phyloP scores from a whole-genome alignment of 1,284 basidiomycete species.

The Cryptococcus sp. region DNA sequence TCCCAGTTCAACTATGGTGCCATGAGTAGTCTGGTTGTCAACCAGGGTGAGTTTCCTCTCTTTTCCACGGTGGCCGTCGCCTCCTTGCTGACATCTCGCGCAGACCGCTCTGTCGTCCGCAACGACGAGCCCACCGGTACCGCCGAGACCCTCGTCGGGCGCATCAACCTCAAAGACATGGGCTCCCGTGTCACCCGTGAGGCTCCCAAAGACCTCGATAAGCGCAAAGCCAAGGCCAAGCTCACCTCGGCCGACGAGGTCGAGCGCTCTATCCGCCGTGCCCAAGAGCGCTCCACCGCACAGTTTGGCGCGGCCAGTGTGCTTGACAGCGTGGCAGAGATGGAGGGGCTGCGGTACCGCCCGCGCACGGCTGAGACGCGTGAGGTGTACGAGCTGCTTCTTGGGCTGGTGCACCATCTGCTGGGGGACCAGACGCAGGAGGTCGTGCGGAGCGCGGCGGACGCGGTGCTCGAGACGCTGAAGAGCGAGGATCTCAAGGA shows the following conservation, averaged over 20 bases:
- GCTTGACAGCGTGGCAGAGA: slow-evolving; percentile 85
- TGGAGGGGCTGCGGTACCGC: slow-evolving; percentile 88
- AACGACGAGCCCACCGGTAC: slow-evolving; percentile 96
- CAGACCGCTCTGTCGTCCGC: slow-evolving; percentile 56
- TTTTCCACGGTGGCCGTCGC: slow-evolving; percentile 1
- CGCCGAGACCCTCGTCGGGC: slow-evolving; percentile 85
- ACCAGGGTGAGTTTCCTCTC: slow-evolving; percentile 55
- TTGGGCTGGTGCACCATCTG: slow-evolving; percentile 73
- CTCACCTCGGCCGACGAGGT: slow-evolving; percentile 54
- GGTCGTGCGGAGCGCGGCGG: slow-evolving; percentile 89
- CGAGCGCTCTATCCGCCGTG: slow-evolving; percentile 47
- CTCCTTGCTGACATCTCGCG: neutral
- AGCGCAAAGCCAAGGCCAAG: slow-evolving; percentile 79
- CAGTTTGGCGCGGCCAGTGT: slow-evolving; percentile 65
- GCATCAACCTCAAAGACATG: slow-evolving; percentile 90
- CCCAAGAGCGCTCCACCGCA: slow-evolving; percentile 40
- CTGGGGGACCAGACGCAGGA: slow-evolving; percentile 96
- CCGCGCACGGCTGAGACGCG: slow-evolving; percentile 91
- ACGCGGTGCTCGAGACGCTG: slow-evolving; percentile 81
- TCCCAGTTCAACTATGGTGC: slow-evolving; percentile 87
- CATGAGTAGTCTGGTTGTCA: slow-evolving; percentile 80
- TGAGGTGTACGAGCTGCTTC: slow-evolving; percentile 90
- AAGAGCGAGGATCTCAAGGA: slow-evolving; percentile 91
- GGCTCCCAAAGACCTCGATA: slow-evolving; percentile 85
- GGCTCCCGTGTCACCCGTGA: slow-evolving; percentile 82